These are phyloP conservation scores for Colletotrichum sp. DNA, from an alignment of 2,329 filamentous ascomycete species.

Conservation along the genomic window DNA sequence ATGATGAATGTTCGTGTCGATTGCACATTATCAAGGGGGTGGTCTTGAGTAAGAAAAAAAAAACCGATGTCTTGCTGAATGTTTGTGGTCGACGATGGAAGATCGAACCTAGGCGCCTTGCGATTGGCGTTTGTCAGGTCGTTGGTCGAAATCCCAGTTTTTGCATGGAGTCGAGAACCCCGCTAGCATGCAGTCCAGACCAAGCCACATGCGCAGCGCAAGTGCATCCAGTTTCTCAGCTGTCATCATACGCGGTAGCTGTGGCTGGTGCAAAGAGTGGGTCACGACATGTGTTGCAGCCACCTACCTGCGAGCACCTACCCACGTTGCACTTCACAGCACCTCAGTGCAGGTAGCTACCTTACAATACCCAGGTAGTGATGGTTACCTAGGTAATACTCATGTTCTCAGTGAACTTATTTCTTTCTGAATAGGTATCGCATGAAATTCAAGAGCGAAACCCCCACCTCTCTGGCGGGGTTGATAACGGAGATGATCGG, in stretches of 20 bases:
- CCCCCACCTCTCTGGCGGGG: not conserved
- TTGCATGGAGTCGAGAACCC: not conserved
- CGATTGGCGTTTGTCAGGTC: not conserved
- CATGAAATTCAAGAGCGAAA: not conserved
- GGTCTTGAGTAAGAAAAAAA: not conserved
- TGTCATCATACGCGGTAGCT: not conserved
- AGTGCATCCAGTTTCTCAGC: not conserved
- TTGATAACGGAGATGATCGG: not conserved
- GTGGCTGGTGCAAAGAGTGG: not conserved
- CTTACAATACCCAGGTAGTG: not conserved
- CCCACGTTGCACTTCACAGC: not conserved
- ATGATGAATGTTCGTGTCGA: not conserved
- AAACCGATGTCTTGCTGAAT: not conserved
- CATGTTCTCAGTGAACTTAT: not conserved
- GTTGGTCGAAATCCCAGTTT: not conserved
- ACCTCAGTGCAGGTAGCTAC: not conserved
- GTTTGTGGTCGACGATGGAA: constrained; percentile 9
- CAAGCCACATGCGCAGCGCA: not conserved
- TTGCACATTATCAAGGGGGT: constrained; percentile 2
- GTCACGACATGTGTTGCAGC: not conserved
- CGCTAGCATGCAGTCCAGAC: not conserved
- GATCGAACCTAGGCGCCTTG: constrained; percentile 2
- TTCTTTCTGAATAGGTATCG: not conserved
- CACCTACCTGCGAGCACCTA: not conserved
- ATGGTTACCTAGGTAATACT: not conserved